Evolutionary conservation across 345 rosid species (phyloP), one percentile per base, ranked within the genome.

Genomic region (Ailanthus altissimus): DNA sequence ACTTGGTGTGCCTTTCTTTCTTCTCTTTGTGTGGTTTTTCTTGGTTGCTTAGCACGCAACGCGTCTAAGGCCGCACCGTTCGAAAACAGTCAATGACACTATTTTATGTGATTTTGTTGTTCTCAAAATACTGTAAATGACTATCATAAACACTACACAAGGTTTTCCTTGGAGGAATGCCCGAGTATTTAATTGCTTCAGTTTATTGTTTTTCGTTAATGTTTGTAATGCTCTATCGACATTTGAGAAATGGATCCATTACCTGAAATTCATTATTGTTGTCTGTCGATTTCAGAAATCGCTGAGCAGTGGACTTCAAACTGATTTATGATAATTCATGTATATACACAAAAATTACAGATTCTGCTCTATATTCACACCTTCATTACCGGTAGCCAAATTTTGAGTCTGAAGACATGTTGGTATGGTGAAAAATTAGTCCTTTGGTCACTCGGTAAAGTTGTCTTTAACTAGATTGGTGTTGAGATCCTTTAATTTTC

Each of bases 391-490:
- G 13, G 49, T 43, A 67, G 75, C 70, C 71, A 80, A 26, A 80
- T 74, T 70, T 77, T 57, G 69, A 75, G 83, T 70, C 78, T 46
- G 89, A 77, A 49, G 69, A 79, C 15, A 68, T 62, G 90, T 86
- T 3, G 84, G 90, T 87, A 54, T 76, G 50, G 45, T 63, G 65
- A 15, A 74, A 68, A 61, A n/a, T 68, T 12, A n/a, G 21, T 50
- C 4, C 1, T 14, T 54, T 42, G 2, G 4, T 10, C 21, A 8
- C 18, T 11, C 38, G 45, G 18, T 26, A 16, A 36, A 21, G 28
- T 18, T 18, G 38, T 16, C 23, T 25, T 36, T n/a, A n/a, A 13
- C 54, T 67, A 60, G 0, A 49, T 61, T 62, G 54, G 18, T 23
- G 77, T 47, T 71, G 15, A 71, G 42, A 36, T 51, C 28, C n/a